Evolutionary conservation across 345 rosid genomes (phyloP), one percentile per base, ranked within the genome.

Genomic region (Eucalyptus pauciflora): DNA sequence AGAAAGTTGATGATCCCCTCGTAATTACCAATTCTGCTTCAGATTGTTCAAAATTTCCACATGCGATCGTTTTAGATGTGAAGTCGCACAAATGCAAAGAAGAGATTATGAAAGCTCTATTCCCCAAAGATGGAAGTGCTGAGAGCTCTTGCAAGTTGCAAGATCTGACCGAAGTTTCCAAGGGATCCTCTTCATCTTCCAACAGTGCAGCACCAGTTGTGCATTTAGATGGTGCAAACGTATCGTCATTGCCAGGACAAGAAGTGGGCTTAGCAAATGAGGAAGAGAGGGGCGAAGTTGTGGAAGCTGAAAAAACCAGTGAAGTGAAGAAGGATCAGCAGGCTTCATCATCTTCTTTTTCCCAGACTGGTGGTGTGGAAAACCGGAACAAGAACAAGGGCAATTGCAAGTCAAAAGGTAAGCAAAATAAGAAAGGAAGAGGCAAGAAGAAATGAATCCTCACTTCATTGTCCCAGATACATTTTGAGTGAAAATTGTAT

Each of bases 51-150:
- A 33, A 33, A 8, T 79, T 18, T 64, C 29, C 71, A 8, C 80
- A 87, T 80, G 90, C 93, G 46, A 56, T 92, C 43, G 88, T 87
- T 89, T 83, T 93, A 45, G 92, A 94, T 89, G 89, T 93, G 91
- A 92, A 58, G 80, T 50, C 10, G 51, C 69, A 79, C 20, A 86
- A 87, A 86, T 37, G 86, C 79, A 91, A 88, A 51, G 92, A 90
- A 71, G 93, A 91, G 9, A 60, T 91, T 18, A 33, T 94, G 50
- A 43, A 50, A 86, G 29, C 16, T 11, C 13, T 93, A 62, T 91
- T 93, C 86, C 90, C 94, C 22, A 50, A 76, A 49, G 17, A 45
- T 37, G 90, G 48, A 60, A 88, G 29, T 33, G 60, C 24, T 50
- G 54, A 10, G 88, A 41, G 67, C 71, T 43, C 50, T n/a, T 24